These are phyloP conservation scores for Verticillium isaacii DNA, from an alignment of 2,329 filamentous ascomycete species.

Conservation along the genomic window DNA sequence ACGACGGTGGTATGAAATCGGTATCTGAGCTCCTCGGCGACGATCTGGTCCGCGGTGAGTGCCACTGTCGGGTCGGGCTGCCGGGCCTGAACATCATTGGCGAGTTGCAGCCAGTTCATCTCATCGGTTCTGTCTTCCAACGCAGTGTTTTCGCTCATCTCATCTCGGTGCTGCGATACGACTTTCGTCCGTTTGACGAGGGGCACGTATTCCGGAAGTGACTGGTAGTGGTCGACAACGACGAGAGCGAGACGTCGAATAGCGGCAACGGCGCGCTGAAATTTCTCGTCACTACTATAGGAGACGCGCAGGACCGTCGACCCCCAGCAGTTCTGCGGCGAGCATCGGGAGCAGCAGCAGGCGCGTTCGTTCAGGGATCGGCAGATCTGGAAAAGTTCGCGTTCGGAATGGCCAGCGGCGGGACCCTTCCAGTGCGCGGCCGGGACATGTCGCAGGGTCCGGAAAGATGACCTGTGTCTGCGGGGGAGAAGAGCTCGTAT, in stretches of 20 bases:
- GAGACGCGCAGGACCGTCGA: conserved; percentile 6
- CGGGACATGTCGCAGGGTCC: not conserved
- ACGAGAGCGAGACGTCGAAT: conserved; percentile 5
- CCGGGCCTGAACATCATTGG: not conserved
- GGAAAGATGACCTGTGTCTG: not conserved
- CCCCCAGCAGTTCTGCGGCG: conserved; percentile 6
- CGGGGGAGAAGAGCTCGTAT: not conserved
- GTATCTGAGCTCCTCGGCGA: conserved; percentile 2
- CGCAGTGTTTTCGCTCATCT: not conserved
- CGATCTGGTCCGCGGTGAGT: conserved; percentile 4
- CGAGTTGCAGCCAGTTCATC: not conserved
- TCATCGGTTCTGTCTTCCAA: not conserved
- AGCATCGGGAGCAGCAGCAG: not conserved
- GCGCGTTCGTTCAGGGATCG: not conserved
- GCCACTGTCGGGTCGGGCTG: not conserved
- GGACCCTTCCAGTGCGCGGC: not conserved
- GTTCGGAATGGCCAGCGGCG: not conserved
- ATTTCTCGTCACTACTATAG: conserved; percentile 4
- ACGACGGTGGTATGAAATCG: conserved; percentile 5
- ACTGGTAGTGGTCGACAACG: not conserved
- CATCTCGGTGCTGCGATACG: not conserved
- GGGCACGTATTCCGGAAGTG: not conserved
- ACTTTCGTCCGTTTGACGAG: not conserved
- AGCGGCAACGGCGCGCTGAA: conserved; percentile 2
- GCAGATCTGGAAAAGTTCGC: not conserved